phyloP scores from a whole-genome alignment of 176 grass and related monocot species.

The Cenchrus fungigraminus region DNA sequence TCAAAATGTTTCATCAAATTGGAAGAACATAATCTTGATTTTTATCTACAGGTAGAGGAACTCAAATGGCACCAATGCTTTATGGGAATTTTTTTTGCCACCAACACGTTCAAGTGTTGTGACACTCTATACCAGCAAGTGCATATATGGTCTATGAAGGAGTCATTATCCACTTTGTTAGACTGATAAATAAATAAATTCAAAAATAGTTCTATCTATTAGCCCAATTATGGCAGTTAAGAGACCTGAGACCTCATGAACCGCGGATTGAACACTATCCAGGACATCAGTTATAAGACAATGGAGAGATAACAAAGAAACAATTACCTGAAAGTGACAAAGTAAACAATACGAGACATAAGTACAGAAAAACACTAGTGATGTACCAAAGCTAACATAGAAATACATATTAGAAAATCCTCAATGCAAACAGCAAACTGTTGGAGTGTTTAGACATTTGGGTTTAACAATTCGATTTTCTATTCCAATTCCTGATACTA shows the following conservation, averaged over 20 bases:
- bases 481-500: neutral
- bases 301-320: neutral
- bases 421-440: neutral
- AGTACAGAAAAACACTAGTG: neutral
- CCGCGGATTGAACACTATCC: neutral
- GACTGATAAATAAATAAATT: neutral
- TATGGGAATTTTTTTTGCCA: neutral
- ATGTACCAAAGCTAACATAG: neutral
- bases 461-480: neutral
- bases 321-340: neutral
- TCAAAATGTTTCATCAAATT: no score
- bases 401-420: neutral
- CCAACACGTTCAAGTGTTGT: neutral
- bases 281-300: no score
- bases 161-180: neutral
- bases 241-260: no score
- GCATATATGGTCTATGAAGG: neutral
- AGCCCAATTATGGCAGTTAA: no score
- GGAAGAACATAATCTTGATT: no score
- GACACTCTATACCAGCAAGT: neutral
- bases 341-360: neutral
- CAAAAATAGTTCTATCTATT: neutral
- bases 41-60: neutral
- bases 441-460: neutral
- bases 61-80: conserved; percentile 1